Evolutionary conservation across 164 flowering plant genomes (phyloP).

Genomic region (Kalanchoe fedtschenkoi): DNA sequence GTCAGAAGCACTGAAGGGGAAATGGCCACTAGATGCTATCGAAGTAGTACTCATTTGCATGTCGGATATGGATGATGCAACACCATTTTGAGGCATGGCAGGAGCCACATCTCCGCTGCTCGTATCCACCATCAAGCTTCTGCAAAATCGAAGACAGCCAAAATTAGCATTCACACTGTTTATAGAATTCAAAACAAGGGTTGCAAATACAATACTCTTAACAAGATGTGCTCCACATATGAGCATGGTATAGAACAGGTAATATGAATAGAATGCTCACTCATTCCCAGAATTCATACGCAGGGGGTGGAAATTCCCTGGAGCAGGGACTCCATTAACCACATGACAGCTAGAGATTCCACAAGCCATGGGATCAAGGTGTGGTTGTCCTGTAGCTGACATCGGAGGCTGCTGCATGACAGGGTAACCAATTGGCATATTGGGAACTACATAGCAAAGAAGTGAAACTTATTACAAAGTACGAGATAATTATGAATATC

Average conservation of each 20-base stretch:
- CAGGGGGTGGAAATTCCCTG: constrained; percentile 66
- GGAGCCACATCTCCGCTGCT: constrained; percentile 34
- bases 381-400: constrained; percentile 72
- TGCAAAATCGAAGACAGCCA: too few relatives aligned
- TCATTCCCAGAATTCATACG: constrained; percentile 74
- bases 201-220: neutral
- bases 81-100: constrained; percentile 41
- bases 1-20: constrained; percentile 84
- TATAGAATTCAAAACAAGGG: neutral
- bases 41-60: constrained; percentile 87
- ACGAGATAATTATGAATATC: neutral
- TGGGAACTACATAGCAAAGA: constrained; percentile 79
- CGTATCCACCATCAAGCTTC: constrained; percentile 38
- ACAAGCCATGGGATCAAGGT: constrained; percentile 69
- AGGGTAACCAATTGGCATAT: constrained; percentile 91
- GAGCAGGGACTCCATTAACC: constrained; percentile 95
- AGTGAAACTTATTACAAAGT: constrained; percentile 22
- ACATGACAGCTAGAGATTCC: constrained; percentile 76
- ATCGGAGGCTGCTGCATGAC: constrained; percentile 74
- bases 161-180: too few relatives aligned
- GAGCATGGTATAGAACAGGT: too few relatives aligned
- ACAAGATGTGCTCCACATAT: too few relatives aligned
- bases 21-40: constrained; percentile 84
- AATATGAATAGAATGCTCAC: too few relatives aligned
- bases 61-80: constrained; percentile 74